Conservation (phyloP, 106 monocot genomes). For the Dendrobium officinale region DNA sequence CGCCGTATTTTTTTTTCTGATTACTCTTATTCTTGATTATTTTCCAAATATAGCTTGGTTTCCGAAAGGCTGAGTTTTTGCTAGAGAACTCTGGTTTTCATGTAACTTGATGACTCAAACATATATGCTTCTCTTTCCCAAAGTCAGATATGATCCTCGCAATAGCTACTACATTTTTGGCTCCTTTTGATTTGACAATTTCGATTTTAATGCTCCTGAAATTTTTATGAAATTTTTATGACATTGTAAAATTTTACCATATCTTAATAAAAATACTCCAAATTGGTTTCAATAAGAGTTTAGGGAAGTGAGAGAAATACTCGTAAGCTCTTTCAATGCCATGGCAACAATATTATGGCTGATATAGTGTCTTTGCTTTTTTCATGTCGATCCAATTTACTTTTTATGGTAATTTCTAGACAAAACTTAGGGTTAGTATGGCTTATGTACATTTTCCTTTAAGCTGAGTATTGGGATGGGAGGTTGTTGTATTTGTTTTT, state of each 20-base stretch:
- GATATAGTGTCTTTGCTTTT: not conserved
- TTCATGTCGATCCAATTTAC: not conserved
- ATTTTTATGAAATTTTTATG: not conserved
- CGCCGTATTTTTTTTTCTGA: not conserved
- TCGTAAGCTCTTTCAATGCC: not conserved
- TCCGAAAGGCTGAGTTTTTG: constrained; percentile 40
- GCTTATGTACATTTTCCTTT: not conserved
- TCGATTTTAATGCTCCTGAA: not conserved
- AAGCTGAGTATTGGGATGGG: not conserved
- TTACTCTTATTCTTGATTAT: constrained; percentile 5
- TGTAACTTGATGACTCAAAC: not conserved
- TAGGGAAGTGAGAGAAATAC: not conserved
- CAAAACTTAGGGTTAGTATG: not conserved
- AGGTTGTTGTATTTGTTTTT: not conserved
- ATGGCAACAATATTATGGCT: not conserved
- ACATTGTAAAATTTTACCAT: not conserved
- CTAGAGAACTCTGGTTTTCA: constrained; percentile 38
- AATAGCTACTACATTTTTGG: not conserved
- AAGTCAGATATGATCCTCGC: not conserved
- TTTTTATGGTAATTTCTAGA: not conserved
- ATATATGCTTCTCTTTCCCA: not conserved
- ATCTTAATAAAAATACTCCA: not conserved
- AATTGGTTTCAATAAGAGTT: not conserved
- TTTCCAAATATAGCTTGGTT: constrained; percentile 56
- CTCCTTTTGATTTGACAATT: not conserved